Evolutionary conservation across 768 basidiomycete species (phyloP), one percentile per base, ranked within the genome.

Genomic region (Phlegmacium glaucopus): DNA sequence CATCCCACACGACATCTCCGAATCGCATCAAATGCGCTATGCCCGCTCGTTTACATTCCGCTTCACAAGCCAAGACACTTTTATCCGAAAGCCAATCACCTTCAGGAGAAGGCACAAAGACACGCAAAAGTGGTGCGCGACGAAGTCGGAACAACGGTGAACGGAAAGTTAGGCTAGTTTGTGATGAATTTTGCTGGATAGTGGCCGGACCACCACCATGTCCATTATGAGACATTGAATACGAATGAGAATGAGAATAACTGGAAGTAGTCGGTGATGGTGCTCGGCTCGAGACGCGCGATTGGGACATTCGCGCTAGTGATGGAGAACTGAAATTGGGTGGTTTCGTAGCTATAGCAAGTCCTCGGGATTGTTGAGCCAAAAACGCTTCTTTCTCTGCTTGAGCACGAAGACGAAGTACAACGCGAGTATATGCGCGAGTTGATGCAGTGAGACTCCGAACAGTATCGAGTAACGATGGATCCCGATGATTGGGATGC

Each of bases 1-100:
- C 73, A 57, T 93, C 91, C 89, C 90, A 93, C 11, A 93, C 80
- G 1, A 92, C 81, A 61, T 94, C 90, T 1, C 90, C 90, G 25
- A 82, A 71, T 40, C 85, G 74, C 64, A 94, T 63, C 38, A 89
- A 63, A 36, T 72, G 71, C 55, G 73, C 53, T 29, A 90, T 75
- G 1, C 84, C 87, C 7, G 87, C 83, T 9, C 79, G 72, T 52
- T 79, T 80, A 54, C 88, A 73, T 69, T 94, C 91, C 1, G 77
- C 79, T 63, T 94, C 91, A 60, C 90, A 92, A 56, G 87, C 85
- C 46, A 90, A 57, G 15, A 94, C 82, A 48, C 87, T 85, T 54
- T 79, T 74, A 62, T 93, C 90, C 9, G 85, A 85, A 39, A 94
- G 68, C 90, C 90, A 94, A 53, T 87, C 84, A 6, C 90, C 90